Base-by-base conservation (phyloP, 1,284 basidiomycete species). In the Neonothopanus nambi region DNA sequence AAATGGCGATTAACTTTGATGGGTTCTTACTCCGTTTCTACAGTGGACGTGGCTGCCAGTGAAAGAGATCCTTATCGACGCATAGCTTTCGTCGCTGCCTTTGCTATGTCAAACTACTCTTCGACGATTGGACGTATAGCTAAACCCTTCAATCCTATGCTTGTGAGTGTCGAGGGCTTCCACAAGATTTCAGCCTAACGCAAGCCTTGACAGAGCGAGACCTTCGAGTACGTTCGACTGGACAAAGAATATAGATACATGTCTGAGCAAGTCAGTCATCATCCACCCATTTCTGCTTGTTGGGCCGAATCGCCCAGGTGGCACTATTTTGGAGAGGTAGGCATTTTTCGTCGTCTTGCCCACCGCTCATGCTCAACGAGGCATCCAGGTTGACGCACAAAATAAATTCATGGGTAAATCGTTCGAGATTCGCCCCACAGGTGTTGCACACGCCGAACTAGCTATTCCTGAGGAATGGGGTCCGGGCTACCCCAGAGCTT, bases 41-140 rank as follows among this genome's bases (percentile, higher is more conserved):
- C 37, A 92, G 90, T 96, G 60, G 93, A 96, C 64, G 85, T 88
- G 3, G 96, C 96, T 11, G 84, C 84, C 1, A 75, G 76, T 48
- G 91, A 96, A 65, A 66, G 70, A 33, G 93, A 97, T 64, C 85
- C 92, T 5, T 80, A 90, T 44, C 84, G 86, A 54, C 85, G 96
- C 6, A 85, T 98, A 55, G 95, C 94, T 0, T 99, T 89, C 65
- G 94, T 99, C 3, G 94, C 91, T 11, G 96, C 94, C 0, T 99
- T 98, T 70, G 96, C 95, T 2, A 97, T 97, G 93, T 93, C 91
- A 38, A 98, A 98, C 73, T 98, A 99, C 73, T 94, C 92, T 11
- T 95, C 92, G 24, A 98, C 96, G 0, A 93, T 97, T 60, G 92
- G 93, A 3, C 82, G 94, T 36, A 95, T 97, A 56, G 93, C 93